These are phyloP conservation scores for Tulasnella calospora DNA, from an alignment of 768 basidiomycete genomes.

Conservation along the genomic window DNA sequence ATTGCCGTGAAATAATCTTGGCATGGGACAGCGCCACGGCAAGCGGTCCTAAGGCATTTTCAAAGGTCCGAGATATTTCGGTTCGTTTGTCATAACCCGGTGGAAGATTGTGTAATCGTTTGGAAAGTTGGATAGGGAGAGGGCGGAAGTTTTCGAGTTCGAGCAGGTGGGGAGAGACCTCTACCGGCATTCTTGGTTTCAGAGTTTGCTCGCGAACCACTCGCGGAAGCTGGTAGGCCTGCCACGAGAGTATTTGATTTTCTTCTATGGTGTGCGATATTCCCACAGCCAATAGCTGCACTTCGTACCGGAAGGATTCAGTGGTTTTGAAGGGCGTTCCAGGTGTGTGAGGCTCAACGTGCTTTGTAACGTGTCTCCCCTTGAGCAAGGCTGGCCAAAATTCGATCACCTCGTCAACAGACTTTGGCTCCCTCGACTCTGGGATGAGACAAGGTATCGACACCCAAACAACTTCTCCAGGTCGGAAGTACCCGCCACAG, in stretches of 20 bases:
- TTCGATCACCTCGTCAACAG: constrained; percentile 14
- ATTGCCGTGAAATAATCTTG: neutral
- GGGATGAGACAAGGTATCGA: constrained; percentile 13
- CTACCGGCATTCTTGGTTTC: constrained; percentile 9
- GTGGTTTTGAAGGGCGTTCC: neutral
- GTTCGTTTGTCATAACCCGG: neutral
- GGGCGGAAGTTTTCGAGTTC: constrained; percentile 20
- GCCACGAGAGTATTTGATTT: constrained; percentile 10
- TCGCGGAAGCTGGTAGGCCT: constrained; percentile 9
- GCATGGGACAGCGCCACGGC: neutral
- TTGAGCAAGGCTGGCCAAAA: constrained; percentile 20
- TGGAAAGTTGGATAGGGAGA: neutral
- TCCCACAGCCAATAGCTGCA: constrained; percentile 6
- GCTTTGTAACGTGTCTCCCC: neutral
- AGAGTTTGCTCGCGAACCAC: constrained; percentile 1
- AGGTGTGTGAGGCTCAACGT: neutral
- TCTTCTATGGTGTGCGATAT: neutral
- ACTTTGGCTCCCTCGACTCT: neutral
- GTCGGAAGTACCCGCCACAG: constrained; percentile 7
- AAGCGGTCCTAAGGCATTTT: constrained; percentile 20
- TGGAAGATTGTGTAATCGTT: neutral
- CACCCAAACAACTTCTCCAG: constrained; percentile 22
- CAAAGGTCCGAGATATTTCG: constrained; percentile 18
- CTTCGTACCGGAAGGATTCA: neutral
- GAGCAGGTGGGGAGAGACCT: neutral